Evolutionary conservation across 208 protist species (phyloP).

Genomic region (Naegleria gruberi): DNA sequence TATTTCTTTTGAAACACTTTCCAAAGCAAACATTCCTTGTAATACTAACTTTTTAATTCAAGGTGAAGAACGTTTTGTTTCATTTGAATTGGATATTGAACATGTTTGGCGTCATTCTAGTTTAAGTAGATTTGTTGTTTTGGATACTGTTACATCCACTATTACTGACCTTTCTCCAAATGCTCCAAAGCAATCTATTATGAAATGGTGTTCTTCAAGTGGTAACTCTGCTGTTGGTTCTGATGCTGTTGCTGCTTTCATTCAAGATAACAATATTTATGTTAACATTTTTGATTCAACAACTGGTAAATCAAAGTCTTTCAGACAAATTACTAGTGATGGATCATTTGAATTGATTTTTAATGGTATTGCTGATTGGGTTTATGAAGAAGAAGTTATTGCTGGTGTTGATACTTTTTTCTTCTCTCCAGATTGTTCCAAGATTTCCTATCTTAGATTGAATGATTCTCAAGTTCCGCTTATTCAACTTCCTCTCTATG

Average conservation of each 20-base stretch:
- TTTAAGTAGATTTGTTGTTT: neutral
- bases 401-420: neutral
- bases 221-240: neutral
- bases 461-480: slow-evolving; percentile 9
- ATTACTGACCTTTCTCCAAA: neutral
- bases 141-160: neutral
- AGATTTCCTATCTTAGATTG: slow-evolving; percentile 1
- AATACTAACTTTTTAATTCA: neutral
- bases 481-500: neutral
- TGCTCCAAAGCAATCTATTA: neutral
- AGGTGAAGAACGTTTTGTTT: neutral
- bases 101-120: slow-evolving; percentile 1
- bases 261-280: slow-evolving; percentile 19
- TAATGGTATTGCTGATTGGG: slow-evolving; percentile 26
- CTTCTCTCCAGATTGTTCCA: neutral
- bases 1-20: neutral
- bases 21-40: neutral
- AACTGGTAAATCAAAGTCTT: neutral
- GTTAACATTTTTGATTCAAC: neutral
- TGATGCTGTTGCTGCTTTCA: neutral
- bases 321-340: neutral
- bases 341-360: neutral
- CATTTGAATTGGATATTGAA: neutral
- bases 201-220: neutral
- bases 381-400: slow-evolving; percentile 27